A percentile compares a stretch with the other conserved stretches of the same genome.
Evolutionary conservation across 83 land plant species (phyloP).

Genomic region (Isoetes engelmannii): DNA sequence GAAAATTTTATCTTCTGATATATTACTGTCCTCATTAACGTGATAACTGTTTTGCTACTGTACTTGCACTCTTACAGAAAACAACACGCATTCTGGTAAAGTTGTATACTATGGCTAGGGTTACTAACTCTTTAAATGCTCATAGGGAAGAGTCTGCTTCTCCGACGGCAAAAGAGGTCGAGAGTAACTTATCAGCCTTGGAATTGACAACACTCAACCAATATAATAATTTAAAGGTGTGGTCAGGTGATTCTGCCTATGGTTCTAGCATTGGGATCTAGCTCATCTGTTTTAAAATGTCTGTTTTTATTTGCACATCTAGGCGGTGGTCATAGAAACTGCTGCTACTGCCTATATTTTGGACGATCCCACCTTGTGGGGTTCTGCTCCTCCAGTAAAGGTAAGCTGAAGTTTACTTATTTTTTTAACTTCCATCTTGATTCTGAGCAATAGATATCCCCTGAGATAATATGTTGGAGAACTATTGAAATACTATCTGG

Average conservation of each 20-base stretch:
- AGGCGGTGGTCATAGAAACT: constrained; percentile 69
- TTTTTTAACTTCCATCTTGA: neutral
- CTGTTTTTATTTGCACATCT: neutral
- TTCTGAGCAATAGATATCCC: too few species aligned
- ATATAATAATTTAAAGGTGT: constrained; percentile 79
- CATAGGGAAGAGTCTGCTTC: neutral
- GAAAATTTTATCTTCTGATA: too few species aligned
- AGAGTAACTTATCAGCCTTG: constrained; percentile 51
- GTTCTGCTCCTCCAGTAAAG: constrained; percentile 85
- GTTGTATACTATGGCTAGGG: too few species aligned
- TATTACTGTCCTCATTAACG: too few species aligned
- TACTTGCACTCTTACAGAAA: too few species aligned
- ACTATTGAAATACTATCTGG: too few species aligned
- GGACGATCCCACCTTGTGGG: constrained; percentile 92
- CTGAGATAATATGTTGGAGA: too few species aligned
- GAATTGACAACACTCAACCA: constrained; percentile 82
- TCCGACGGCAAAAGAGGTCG: constrained; percentile 46
- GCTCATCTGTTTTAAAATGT: neutral
- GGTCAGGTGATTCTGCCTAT: constrained; percentile 5
- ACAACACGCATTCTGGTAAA: too few species aligned
- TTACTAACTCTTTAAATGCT: neutral
- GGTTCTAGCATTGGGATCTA: neutral
- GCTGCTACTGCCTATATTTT: constrained; percentile 72
- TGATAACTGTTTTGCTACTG: too few species aligned
- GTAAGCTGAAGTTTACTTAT: constrained; percentile 27